These are phyloP conservation scores for Rosa multiflora DNA, from an alignment of 306 rosid genomes.

Conservation along the genomic window DNA sequence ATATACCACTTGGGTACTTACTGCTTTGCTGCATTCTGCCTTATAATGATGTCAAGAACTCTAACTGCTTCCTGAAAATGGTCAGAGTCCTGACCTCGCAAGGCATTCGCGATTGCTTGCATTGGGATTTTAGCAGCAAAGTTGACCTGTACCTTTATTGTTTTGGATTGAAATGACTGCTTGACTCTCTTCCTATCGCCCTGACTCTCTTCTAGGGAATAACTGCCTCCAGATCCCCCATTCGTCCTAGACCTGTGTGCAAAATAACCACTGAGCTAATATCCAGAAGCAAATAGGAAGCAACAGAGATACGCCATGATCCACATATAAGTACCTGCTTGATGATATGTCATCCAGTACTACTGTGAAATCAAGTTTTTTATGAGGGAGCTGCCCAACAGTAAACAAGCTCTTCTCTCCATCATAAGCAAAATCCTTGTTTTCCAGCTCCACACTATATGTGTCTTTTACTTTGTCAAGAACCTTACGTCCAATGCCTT, in stretches of 20 bases:
- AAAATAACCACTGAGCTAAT: no score
- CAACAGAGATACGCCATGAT: constrained; percentile 17
- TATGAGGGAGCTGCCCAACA: no score
- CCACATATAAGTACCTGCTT: constrained; percentile 25
- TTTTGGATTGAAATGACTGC: constrained; percentile 29
- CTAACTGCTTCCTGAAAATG: constrained; percentile 33
- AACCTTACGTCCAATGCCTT: constrained; percentile 39
- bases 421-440: background rate
- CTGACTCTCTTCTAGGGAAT: background rate
- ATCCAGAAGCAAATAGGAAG: no score
- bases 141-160: constrained; percentile 27
- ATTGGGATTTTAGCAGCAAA: constrained; percentile 35
- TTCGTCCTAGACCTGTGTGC: constrained; percentile 14
- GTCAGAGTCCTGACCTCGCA: constrained; percentile 35
- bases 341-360: constrained; percentile 1
- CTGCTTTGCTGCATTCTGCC: constrained; percentile 47
- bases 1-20: no score
- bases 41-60: constrained; percentile 36
- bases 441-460: constrained; percentile 13
- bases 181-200: constrained; percentile 18
- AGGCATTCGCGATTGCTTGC: constrained; percentile 36
- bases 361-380: no score
- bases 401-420: no score
- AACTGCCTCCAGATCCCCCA: constrained; percentile 16
- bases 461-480: constrained; percentile 33